These are phyloP conservation scores for Lentinula sp. DNA, from an alignment of 768 basidiomycete genomes.

Conservation along the genomic window DNA sequence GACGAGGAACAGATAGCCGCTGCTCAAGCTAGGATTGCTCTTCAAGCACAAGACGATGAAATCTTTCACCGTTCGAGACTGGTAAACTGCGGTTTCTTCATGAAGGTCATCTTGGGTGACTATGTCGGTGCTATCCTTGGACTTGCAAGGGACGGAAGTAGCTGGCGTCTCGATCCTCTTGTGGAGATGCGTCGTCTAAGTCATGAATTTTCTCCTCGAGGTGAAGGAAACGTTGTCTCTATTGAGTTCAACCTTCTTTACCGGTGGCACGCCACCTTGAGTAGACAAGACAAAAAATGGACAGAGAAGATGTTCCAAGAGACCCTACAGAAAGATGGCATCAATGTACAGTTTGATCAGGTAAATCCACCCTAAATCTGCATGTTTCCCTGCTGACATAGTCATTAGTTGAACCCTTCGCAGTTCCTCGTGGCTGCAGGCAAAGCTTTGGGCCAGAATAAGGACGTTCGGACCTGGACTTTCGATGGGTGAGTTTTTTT, in stretches of 20 bases:
- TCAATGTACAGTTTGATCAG: not conserved
- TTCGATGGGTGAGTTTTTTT: constrained; percentile 35
- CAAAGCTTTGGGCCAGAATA: not conserved
- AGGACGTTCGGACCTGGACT: constrained; percentile 29
- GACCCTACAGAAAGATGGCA: constrained; percentile 7
- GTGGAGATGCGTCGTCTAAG: constrained; percentile 40
- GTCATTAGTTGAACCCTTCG: not conserved
- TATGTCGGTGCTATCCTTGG: constrained; percentile 75
- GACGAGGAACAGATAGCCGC: not conserved
- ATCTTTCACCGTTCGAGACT: constrained; percentile 70
- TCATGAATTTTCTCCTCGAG: constrained; percentile 54
- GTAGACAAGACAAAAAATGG: constrained; percentile 45
- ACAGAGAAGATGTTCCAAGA: constrained; percentile 38
- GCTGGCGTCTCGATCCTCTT: constrained; percentile 69
- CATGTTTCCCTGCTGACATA: too few relatives aligned
- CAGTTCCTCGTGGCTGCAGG: not conserved
- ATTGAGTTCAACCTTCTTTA: constrained; percentile 64
- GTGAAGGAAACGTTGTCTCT: constrained; percentile 71
- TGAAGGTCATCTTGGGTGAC: constrained; percentile 39
- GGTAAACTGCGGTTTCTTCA: constrained; percentile 52
- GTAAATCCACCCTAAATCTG: not conserved
- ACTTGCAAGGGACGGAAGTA: constrained; percentile 52
- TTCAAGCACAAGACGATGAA: constrained; percentile 60
- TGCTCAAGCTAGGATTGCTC: constrained; percentile 14
- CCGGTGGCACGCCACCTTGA: constrained; percentile 55